Percentiles rank a stretch among this genome's conserved stretches.
Evolutionary conservation across 177 flowering plant genomes (phyloP).

Genomic region (Vitis hybrid): DNA sequence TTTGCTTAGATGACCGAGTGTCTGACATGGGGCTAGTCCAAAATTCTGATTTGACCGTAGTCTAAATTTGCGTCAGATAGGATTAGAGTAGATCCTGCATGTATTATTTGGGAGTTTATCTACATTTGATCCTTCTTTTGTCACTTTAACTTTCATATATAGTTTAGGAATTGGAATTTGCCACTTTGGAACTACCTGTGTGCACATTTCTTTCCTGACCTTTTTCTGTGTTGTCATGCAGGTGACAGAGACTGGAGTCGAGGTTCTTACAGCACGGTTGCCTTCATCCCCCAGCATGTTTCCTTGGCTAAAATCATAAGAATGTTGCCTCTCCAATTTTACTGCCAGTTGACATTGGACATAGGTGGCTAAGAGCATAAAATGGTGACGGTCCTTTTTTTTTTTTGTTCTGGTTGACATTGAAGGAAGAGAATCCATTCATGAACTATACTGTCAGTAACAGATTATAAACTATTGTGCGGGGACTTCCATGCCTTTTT

Average conservation of each 20-base stretch:
- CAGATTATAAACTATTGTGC: background rate
- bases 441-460: background rate
- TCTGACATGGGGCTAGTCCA: too few relatives aligned
- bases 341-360: slow-evolving; percentile 7
- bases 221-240: slow-evolving; percentile 25
- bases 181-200: background rate
- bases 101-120: too few relatives aligned
- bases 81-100: too few relatives aligned
- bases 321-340: background rate
- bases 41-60: too few relatives aligned
- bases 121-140: too few relatives aligned
- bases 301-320: slow-evolving; percentile 70
- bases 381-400: too few relatives aligned
- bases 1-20: too few relatives aligned
- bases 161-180: background rate
- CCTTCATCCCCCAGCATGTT: slow-evolving; percentile 81
- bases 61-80: too few relatives aligned
- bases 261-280: slow-evolving; percentile 83
- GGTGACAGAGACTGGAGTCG: slow-evolving; percentile 97
- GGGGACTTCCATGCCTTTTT: background rate
- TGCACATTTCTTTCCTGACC: background rate
- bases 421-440: background rate
- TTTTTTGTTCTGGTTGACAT: too few relatives aligned
- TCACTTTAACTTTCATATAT: background rate
- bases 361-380: too few relatives aligned